Percentiles rank a stretch among this genome's conserved stretches.
These are phyloP conservation scores for Tricharina praecox DNA, from an alignment of 495 filamentous ascomycete species.

Conservation along the genomic window DNA sequence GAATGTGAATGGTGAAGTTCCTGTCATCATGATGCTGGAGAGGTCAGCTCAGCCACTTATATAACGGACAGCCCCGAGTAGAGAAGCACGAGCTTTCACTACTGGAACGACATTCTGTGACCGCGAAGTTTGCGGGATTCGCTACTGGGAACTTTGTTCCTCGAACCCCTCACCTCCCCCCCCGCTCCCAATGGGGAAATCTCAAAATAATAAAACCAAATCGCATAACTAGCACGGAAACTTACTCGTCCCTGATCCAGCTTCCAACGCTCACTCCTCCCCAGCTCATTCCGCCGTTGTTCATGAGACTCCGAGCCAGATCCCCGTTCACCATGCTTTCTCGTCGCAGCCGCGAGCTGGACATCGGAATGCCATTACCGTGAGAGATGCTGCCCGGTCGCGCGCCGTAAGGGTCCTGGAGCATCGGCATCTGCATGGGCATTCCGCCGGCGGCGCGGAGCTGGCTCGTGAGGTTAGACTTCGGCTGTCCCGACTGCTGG, in stretches of 20 bases:
- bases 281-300: conserved; percentile 91
- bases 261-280: conserved; percentile 90
- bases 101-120: too few species aligned
- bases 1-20: conserved; percentile 79
- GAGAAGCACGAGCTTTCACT: too few species aligned
- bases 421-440: conserved; percentile 12
- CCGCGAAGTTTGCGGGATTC: too few species aligned
- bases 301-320: conserved; percentile 68
- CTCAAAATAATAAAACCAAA: too few species aligned
- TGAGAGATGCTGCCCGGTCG: conserved; percentile 18
- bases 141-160: too few species aligned
- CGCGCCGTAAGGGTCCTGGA: conserved; percentile 14
- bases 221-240: too few species aligned
- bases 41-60: too few species aligned
- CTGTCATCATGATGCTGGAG: conserved; percentile 92
- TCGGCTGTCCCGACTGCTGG: conserved; percentile 11
- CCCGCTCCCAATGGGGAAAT: too few species aligned
- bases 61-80: too few species aligned
- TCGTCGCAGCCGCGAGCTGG: conserved; percentile 36
- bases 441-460: conserved; percentile 21
- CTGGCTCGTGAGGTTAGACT: conserved; percentile 25
- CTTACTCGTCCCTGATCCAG: conserved; percentile 96
- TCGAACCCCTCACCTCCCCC: too few species aligned
- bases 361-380: conserved; percentile 25
- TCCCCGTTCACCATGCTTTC: conserved; percentile 40